Base-by-base conservation (phyloP, 2,329 filamentous ascomycete species). In the Xylariomycetidae sp. region DNA sequence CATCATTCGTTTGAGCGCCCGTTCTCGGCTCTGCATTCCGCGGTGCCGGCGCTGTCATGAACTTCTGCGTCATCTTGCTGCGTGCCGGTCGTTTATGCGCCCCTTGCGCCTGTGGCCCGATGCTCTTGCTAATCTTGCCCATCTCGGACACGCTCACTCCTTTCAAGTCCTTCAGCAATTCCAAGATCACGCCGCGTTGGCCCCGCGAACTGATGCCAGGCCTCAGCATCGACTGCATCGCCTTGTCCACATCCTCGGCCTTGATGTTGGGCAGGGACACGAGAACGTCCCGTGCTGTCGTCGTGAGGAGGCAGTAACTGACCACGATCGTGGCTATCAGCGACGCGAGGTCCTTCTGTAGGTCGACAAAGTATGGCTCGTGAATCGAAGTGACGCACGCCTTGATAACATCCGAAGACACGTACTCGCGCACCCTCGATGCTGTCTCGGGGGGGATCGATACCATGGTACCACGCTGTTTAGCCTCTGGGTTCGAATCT, bases 331-430 rank as follows among this genome's bases (percentile, higher is more conserved):
- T 76, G 0, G 89, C 89, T 41, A 98, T 95, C 23, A 96, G 70
- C 15, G 80, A 76, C 1, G 88, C 90, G 15, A 98, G 72, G 32
- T 98, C 89, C 55, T 89, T 90, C 52, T 98, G 92, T 42, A 93
- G 76, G 47, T 98, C 92, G 20, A 95, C 89, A 59, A 96, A 98
- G 59, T 96, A 95, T 0, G 87, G 82, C 47, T 98, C 92, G 60
- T 96, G 85, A 31, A 98, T 77, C 2, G 85, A 93, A 2, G 82
- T 85, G 55, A 95, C 85, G 51, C 85, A 90, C 0, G 88, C 87
- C 63, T 89, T 86, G 31, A 98, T 74, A 3, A 96, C 86, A 46
- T 95, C 85, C 5, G 79, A 79, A 32, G 81, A 87, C 53, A 96
- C 89, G 59, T 89, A 98, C 52, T 95, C 87, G 32, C 89, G 80